Conservation (phyloP, 139 green algal species). For the Microglena sp. region DNA sequence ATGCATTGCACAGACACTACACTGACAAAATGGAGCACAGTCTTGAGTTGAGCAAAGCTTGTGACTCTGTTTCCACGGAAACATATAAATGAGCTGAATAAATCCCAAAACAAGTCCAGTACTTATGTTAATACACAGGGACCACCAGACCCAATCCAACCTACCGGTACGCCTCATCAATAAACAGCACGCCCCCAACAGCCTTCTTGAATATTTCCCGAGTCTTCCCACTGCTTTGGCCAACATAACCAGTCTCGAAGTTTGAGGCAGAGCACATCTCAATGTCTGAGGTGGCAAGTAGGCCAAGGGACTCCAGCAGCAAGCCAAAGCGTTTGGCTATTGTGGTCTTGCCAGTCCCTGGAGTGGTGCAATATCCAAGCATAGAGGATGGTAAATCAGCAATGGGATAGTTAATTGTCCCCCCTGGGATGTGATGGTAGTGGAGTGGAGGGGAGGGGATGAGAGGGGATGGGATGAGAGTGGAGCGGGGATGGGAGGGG, state of each 20-base stretch:
- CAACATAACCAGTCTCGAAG: slow-evolving; percentile 32
- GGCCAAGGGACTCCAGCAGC: slow-evolving; percentile 30
- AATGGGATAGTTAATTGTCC: not conserved
- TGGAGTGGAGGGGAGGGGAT: too few species aligned
- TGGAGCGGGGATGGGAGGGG: too few species aligned
- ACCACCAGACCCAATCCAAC: not conserved
- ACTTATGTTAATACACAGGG: too few species aligned
- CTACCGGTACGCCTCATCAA: slow-evolving; percentile 44
- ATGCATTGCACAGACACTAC: not conserved
- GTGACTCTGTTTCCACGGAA: not conserved
- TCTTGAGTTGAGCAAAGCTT: not conserved
- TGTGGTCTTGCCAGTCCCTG: slow-evolving; percentile 48
- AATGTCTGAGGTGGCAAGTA: slow-evolving; percentile 20
- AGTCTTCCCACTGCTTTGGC: slow-evolving; percentile 29
- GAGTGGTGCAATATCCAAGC: not conserved
- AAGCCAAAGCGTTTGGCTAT: slow-evolving; percentile 24
- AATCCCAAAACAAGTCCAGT: too few species aligned
- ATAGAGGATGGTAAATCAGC: not conserved
- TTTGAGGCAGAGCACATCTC: slow-evolving; percentile 27
- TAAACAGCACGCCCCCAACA: slow-evolving; percentile 35
- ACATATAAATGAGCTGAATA: not conserved
- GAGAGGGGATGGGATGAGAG: too few species aligned
- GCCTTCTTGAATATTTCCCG: slow-evolving; percentile 28
- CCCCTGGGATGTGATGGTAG: too few species aligned
- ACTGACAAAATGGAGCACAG: not conserved